phyloP scores from a whole-genome alignment of 768 basidiomycete genomes.

The Candolleomyces eurysporus region DNA sequence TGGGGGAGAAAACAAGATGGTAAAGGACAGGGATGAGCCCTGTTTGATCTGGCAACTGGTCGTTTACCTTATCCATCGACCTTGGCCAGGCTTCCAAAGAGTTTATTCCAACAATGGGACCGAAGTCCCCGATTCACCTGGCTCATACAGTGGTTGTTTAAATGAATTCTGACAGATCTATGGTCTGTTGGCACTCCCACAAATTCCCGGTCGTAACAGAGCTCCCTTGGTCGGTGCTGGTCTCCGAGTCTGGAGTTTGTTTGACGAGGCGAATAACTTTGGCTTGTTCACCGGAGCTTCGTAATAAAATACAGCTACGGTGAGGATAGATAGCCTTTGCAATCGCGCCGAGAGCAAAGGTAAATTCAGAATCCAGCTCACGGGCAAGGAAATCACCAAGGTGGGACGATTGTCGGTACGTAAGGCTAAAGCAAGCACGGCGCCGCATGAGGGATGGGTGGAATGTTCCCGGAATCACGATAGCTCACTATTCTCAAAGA shows the following conservation, averaged over 20 bases:
- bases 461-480: neutral
- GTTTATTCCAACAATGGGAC: constrained; percentile 7
- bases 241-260: no score
- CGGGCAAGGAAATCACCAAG: neutral
- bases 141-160: neutral
- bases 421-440: neutral
- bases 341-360: neutral
- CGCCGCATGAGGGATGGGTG: neutral
- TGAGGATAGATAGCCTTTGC: neutral
- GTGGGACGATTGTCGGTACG: constrained; percentile 2
- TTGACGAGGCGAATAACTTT: neutral
- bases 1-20: neutral
- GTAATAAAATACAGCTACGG: constrained; percentile 4
- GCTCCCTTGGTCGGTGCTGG: no score
- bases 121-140: constrained; percentile 8
- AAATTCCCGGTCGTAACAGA: neutral
- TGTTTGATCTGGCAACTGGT: neutral
- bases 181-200: neutral
- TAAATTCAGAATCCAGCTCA: neutral
- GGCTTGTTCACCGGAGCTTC: constrained; percentile 5
- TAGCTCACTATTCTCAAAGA: neutral
- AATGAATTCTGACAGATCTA: neutral
- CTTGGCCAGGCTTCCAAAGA: neutral
- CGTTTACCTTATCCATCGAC: neutral
- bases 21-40: neutral